Evolutionary conservation across 2,329 filamentous ascomycete species (phyloP).

Genomic region (Ceratocystis ficicola): DNA sequence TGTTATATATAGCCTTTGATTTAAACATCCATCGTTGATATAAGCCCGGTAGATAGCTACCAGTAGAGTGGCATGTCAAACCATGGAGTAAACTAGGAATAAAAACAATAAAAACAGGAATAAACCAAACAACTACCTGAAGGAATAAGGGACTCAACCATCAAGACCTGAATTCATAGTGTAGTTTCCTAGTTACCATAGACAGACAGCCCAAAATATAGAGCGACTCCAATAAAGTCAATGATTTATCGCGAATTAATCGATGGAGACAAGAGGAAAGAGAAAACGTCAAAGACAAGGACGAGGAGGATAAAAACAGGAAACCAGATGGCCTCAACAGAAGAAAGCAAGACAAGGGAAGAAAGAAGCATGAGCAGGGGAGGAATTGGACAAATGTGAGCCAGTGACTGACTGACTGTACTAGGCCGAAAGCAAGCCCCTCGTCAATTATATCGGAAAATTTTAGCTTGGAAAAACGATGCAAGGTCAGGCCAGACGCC

Average conservation of each 20-base stretch:
- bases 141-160: background rate
- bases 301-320: background rate
- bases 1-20: slow-evolving; percentile 5
- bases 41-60: background rate
- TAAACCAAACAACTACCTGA: background rate
- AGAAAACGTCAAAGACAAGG: background rate
- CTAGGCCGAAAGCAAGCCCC: background rate
- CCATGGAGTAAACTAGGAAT: background rate
- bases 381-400: background rate
- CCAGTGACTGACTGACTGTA: background rate
- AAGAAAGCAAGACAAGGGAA: background rate
- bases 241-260: background rate
- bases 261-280: background rate
- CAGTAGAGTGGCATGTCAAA: slow-evolving; percentile 6
- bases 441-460: slow-evolving; percentile 4
- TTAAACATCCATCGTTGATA: background rate
- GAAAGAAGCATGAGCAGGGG: slow-evolving; percentile 1
- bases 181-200: background rate
- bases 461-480: background rate
- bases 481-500: background rate
- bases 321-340: slow-evolving; percentile 1
- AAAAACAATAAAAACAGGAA: background rate
- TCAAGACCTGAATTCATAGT: background rate
- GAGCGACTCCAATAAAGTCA: background rate
- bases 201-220: background rate